Evolutionary conservation across 176 grass and related monocot species (phyloP).

Genomic region (Zoysia pacifica): DNA sequence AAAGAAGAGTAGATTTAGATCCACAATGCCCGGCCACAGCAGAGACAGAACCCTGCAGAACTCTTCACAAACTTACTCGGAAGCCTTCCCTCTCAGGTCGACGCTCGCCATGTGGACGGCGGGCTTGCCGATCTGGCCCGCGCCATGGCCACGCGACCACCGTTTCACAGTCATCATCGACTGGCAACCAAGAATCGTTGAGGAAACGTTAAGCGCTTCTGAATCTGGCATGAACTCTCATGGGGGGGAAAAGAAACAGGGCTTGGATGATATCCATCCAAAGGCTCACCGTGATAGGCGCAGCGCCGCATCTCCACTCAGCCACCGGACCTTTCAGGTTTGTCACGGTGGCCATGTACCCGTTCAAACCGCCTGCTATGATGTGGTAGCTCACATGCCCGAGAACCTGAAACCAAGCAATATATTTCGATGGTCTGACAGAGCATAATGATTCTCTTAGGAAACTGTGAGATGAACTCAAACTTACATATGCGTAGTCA

Average conservation of each 20-base stretch:
- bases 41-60: background rate
- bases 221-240: too few species aligned
- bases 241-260: too few species aligned
- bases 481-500: conserved; percentile 92
- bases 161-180: conserved; percentile 99
- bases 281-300: conserved; percentile 84
- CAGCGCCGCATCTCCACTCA: conserved; percentile 93
- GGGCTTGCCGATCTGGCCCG: conserved; percentile 86
- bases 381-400: conserved; percentile 96
- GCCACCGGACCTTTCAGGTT: conserved; percentile 91
- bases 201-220: too few species aligned
- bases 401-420: conserved; percentile 71
- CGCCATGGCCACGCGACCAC: conserved; percentile 70
- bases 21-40: too few species aligned
- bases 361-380: conserved; percentile 83
- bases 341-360: conserved; percentile 98
- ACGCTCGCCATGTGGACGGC: conserved; percentile 86
- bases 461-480: conserved; percentile 10
- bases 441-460: too few species aligned
- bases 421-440: background rate
- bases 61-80: conserved; percentile 62
- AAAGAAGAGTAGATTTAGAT: too few species aligned
- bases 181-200: conserved; percentile 23
- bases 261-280: background rate
- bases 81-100: conserved; percentile 96